Conservation (phyloP, 1,284 basidiomycete species). For the Phellopilus nigrolimitatus region DNA sequence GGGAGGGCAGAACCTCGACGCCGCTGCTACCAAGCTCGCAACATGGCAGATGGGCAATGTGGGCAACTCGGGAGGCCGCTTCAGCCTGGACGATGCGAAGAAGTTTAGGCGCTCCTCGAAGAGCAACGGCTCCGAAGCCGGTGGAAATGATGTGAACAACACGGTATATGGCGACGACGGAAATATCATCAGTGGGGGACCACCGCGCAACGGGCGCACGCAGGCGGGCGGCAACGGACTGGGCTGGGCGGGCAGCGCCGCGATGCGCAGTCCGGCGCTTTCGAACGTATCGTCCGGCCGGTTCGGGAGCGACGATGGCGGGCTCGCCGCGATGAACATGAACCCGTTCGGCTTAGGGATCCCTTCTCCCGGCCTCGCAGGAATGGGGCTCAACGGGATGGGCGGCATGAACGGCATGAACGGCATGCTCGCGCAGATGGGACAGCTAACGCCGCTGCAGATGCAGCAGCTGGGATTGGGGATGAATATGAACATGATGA, state of each 20-base stretch:
- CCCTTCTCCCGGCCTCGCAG: constrained; percentile 21
- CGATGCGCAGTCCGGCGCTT: constrained; percentile 63
- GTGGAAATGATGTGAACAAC: constrained; percentile 32
- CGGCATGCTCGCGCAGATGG: constrained; percentile 45
- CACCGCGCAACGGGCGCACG: constrained; percentile 36
- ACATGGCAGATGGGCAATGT: constrained; percentile 52
- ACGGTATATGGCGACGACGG: constrained; percentile 42
- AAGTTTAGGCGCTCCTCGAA: constrained; percentile 67
- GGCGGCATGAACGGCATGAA: constrained; percentile 52
- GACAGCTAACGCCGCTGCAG: constrained; percentile 47
- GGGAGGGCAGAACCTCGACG: constrained; percentile 54
- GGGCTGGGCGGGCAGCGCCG: constrained; percentile 32
- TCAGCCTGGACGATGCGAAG: constrained; percentile 85
- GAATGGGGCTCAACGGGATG: constrained; percentile 47
- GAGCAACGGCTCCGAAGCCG: constrained; percentile 26
- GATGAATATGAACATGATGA: constrained; percentile 44
- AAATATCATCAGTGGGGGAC: constrained; percentile 37
- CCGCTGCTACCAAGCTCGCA: constrained; percentile 60
- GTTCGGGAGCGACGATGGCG: constrained; percentile 53
- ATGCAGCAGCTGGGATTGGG: constrained; percentile 52
- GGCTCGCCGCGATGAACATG: constrained; percentile 16
- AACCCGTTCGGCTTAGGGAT: constrained; percentile 15
- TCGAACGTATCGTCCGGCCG: constrained; percentile 55
- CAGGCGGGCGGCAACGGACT: constrained; percentile 5
- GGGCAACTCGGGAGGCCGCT: constrained; percentile 60